Conservation (phyloP, 2,329 filamentous ascomycete species). For the Cryphonectria naterciae region DNA sequence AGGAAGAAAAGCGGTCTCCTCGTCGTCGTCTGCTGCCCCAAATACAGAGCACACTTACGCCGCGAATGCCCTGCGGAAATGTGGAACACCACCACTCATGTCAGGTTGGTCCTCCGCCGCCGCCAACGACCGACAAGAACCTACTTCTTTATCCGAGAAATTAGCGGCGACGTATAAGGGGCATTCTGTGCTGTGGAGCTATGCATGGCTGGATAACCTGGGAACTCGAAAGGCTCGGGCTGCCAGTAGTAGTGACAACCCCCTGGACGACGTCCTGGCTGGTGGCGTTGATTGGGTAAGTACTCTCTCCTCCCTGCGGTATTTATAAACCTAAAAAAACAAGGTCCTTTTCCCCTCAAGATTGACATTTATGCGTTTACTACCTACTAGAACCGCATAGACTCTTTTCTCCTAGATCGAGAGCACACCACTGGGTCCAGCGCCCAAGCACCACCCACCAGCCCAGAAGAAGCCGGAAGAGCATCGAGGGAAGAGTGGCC, state of each 20-base stretch:
- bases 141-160: not conserved
- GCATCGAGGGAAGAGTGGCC: slow-evolving; percentile 20
- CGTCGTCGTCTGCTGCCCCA: not conserved
- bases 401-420: slow-evolving; percentile 27
- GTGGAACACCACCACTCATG: not conserved
- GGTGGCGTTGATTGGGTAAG: slow-evolving; percentile 28
- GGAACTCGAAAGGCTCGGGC: slow-evolving; percentile 17
- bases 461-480: not conserved
- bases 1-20: not conserved
- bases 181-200: slow-evolving; percentile 33
- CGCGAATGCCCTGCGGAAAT: not conserved
- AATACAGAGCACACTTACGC: not conserved
- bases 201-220: slow-evolving; percentile 17
- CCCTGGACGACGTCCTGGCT: slow-evolving; percentile 8
- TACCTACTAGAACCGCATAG: slow-evolving; percentile 21
- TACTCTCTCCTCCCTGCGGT: too few relatives aligned
- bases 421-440: slow-evolving; percentile 8
- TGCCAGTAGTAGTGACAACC: not conserved
- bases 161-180: slow-evolving; percentile 23
- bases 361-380: not conserved
- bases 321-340: not conserved
- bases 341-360: not conserved
- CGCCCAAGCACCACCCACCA: not conserved
- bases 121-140: slow-evolving; percentile 2
- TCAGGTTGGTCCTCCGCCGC: slow-evolving; percentile 16